phyloP scores from a whole-genome alignment of 129 eudicot species.

The Heracleum sosnowskyi region DNA sequence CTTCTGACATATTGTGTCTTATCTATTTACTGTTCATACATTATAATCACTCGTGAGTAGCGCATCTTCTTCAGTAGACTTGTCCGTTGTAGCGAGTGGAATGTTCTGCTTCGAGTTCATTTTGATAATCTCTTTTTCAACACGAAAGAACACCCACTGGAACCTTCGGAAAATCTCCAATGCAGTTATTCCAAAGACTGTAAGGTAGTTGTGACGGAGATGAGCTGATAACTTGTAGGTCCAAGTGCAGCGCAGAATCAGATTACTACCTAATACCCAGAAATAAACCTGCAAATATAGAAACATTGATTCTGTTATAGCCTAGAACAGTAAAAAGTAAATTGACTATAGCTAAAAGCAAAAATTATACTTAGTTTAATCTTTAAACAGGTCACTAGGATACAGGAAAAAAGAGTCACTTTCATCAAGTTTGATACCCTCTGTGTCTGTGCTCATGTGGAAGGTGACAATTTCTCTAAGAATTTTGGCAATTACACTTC shows the following conservation, averaged over 20 bases:
- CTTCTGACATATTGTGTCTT: not conserved
- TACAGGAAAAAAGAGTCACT: not conserved
- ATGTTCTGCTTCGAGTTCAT: conserved; percentile 47
- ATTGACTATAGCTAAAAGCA: not conserved
- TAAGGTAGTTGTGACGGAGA: conserved; percentile 85
- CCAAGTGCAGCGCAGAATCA: conserved; percentile 90
- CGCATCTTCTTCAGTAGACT: conserved; percentile 48
- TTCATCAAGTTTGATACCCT: not conserved
- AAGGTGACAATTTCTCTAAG: not conserved
- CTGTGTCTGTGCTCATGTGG: not conserved
- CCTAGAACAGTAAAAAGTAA: not conserved
- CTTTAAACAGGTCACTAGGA: not conserved
- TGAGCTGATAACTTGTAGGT: conserved; percentile 96
- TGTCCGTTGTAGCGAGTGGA: conserved; percentile 37
- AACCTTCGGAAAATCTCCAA: conserved; percentile 84
- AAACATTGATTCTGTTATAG: not conserved
- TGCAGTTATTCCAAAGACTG: conserved; percentile 63
- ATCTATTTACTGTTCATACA: conserved; percentile 54
- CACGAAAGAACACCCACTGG: conserved; percentile 96
- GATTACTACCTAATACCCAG: conserved; percentile 91
- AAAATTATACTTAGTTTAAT: too few relatives aligned
- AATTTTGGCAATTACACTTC: not conserved
- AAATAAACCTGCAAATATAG: conserved; percentile 46
- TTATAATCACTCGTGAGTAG: conserved; percentile 55
- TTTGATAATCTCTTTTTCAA: conserved; percentile 89